These are phyloP conservation scores for Phytophthora sansomeana DNA, from an alignment of 352 stramenopile genomes.

Conservation along the genomic window DNA sequence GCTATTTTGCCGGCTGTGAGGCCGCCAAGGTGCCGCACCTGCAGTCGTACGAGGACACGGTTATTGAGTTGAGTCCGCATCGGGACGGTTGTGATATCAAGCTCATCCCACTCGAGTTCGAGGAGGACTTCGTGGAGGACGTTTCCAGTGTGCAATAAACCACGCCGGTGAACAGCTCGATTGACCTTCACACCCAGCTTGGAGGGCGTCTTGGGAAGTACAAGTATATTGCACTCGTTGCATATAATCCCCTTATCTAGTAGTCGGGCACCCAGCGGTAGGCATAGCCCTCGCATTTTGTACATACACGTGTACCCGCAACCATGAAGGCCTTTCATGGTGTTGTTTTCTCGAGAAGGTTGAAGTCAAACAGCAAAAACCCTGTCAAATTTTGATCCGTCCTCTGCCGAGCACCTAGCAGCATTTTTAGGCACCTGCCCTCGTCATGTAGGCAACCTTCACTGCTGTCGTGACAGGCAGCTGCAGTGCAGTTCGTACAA, in stretches of 20 bases:
- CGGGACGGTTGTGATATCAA: constrained; percentile 88
- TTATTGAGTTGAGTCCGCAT: constrained; percentile 85
- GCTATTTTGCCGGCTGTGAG: constrained; percentile 82
- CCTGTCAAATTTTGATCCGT: too few species aligned
- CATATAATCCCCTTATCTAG: constrained; percentile 29
- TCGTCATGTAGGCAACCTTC: too few species aligned
- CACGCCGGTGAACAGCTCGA: not conserved
- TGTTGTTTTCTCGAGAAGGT: constrained; percentile 2
- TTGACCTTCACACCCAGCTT: constrained; percentile 4
- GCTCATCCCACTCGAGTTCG: constrained; percentile 76
- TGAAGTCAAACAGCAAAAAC: not conserved
- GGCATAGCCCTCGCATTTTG: constrained; percentile 28
- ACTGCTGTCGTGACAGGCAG: too few species aligned
- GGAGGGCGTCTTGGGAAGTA: constrained; percentile 18
- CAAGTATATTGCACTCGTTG: constrained; percentile 23
- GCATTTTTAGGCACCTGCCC: too few species aligned
- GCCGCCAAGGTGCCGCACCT: constrained; percentile 78
- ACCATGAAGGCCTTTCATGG: constrained; percentile 7
- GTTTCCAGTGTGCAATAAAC: constrained; percentile 27
- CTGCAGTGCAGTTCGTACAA: too few species aligned
- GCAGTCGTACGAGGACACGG: constrained; percentile 70
- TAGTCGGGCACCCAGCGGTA: constrained; percentile 28
- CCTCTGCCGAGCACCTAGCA: too few species aligned
- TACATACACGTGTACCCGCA: constrained; percentile 26
- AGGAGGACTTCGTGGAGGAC: constrained; percentile 38